Evolutionary conservation across 495 filamentous ascomycete genomes (phyloP).

Genomic region (Evernia prunastri): DNA sequence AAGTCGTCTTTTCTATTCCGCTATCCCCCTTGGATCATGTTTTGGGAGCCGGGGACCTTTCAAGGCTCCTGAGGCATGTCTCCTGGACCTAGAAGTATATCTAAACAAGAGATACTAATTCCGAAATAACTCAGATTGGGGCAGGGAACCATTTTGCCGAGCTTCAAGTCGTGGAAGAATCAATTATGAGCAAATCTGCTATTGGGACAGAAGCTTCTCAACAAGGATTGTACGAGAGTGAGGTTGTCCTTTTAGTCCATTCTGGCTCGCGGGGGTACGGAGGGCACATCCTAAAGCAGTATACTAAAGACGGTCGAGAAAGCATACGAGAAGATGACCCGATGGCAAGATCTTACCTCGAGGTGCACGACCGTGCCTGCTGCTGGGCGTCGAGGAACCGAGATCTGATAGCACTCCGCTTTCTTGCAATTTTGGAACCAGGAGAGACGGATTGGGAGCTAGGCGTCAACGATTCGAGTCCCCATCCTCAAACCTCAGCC

Average conservation of each 20-base stretch:
- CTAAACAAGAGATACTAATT: no score
- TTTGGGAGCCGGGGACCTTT: no score
- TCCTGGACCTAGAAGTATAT: no score
- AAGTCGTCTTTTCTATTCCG: no score
- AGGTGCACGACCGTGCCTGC: conserved; percentile 33
- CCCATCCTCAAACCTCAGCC: neutral
- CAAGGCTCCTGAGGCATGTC: no score
- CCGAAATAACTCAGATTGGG: no score
- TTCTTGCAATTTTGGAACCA: conserved; percentile 33
- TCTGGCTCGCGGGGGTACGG: conserved; percentile 39
- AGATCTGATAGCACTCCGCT: conserved; percentile 35
- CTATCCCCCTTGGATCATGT: no score
- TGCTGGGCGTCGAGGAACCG: conserved; percentile 34
- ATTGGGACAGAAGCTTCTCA: neutral
- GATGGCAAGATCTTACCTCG: conserved; percentile 28
- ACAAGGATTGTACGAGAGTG: conserved; percentile 22
- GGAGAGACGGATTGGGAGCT: conserved; percentile 25
- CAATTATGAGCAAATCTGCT: neutral
- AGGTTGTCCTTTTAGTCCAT: conserved; percentile 38
- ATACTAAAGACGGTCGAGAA: conserved; percentile 16
- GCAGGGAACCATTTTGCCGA: conserved; percentile 38
- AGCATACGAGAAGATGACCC: conserved; percentile 24
- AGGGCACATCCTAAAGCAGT: conserved; percentile 32
- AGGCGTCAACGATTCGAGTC: conserved; percentile 2
- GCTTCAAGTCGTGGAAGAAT: conserved; percentile 30